phyloP scores from a whole-genome alignment of 495 filamentous ascomycete genomes.

The Pyrenula massariospora region DNA sequence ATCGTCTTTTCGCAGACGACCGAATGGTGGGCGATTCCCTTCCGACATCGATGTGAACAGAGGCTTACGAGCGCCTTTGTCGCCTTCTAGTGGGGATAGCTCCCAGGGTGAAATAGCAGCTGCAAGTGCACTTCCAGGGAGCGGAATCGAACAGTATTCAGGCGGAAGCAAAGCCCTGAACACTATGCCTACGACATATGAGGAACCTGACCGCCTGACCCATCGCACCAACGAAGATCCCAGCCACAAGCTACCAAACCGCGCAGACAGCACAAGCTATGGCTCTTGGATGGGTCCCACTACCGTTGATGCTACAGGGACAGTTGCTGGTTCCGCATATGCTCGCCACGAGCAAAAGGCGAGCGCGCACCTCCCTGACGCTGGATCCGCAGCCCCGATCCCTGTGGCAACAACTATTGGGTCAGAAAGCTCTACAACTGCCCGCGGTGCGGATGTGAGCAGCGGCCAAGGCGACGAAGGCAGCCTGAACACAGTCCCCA shows the following conservation, averaged over 20 bases:
- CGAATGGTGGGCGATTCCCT: slow-evolving; percentile 79
- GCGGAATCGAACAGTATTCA: slow-evolving; percentile 18
- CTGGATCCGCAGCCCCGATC: neutral
- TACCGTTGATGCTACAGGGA: slow-evolving; percentile 7
- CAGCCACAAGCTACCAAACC: slow-evolving; percentile 2
- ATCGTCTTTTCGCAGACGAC: neutral
- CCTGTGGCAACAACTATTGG: neutral
- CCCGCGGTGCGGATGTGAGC: neutral
- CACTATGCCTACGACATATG: slow-evolving; percentile 1
- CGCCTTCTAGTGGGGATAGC: slow-evolving; percentile 63
- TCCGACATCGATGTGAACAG: slow-evolving; percentile 73
- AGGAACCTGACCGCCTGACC: neutral
- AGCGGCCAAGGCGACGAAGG: slow-evolving; percentile 22
- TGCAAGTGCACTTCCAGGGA: slow-evolving; percentile 39
- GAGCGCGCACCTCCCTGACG: neutral
- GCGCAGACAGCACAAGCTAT: slow-evolving; percentile 27
- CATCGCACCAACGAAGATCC: slow-evolving; percentile 1
- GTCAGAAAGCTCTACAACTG: neutral
- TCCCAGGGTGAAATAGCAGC: slow-evolving; percentile 47
- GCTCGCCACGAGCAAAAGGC: neutral
- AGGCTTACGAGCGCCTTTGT: slow-evolving; percentile 63
- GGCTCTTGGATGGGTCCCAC: slow-evolving; percentile 30
- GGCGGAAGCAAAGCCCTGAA: slow-evolving; percentile 6
- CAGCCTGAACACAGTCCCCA: slow-evolving; percentile 4
- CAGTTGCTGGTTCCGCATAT: slow-evolving; percentile 2